Evolutionary conservation across 2,329 filamentous ascomycete species (phyloP).

Genomic region (Calonectria pseudoturangicola): DNA sequence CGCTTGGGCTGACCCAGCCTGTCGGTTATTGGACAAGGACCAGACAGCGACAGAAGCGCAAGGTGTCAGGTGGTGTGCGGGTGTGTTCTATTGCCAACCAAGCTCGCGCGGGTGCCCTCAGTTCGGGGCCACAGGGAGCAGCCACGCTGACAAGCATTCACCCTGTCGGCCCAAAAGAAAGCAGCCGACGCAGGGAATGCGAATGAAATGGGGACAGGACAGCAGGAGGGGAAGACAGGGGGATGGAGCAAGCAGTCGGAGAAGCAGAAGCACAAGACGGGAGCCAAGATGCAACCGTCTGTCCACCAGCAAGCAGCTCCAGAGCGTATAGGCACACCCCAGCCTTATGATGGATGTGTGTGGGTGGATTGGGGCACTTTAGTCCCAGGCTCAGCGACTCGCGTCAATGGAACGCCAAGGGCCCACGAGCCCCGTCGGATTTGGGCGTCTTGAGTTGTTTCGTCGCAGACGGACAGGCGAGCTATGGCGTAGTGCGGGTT

Average conservation of each 20-base stretch:
- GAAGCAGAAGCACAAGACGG: conserved; percentile 20
- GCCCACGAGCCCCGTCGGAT: conserved; percentile 4
- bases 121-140: conserved; percentile 28
- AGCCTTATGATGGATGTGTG: conserved; percentile 15
- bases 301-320: conserved; percentile 24
- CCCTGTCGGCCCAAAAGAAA: conserved; percentile 25
- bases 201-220: background rate
- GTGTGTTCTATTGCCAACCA: conserved; percentile 23
- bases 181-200: conserved; percentile 23
- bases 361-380: conserved; percentile 12
- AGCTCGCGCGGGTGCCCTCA: conserved; percentile 21
- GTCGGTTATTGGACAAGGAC: conserved; percentile 34
- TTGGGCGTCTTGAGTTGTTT: background rate
- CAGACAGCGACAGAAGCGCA: background rate
- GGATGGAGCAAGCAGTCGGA: conserved; percentile 4
- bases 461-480: background rate
- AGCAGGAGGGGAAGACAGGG: conserved; percentile 4
- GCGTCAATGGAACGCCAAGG: conserved; percentile 34
- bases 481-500: conserved; percentile 1
- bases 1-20: conserved; percentile 32
- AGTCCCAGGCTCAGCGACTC: conserved; percentile 31
- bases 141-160: conserved; percentile 15
- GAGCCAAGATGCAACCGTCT: conserved; percentile 30
- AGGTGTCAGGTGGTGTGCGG: conserved; percentile 11
- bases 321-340: conserved; percentile 16